Conservation (phyloP, 1,284 basidiomycete species). For the Trametes hirsuta region DNA sequence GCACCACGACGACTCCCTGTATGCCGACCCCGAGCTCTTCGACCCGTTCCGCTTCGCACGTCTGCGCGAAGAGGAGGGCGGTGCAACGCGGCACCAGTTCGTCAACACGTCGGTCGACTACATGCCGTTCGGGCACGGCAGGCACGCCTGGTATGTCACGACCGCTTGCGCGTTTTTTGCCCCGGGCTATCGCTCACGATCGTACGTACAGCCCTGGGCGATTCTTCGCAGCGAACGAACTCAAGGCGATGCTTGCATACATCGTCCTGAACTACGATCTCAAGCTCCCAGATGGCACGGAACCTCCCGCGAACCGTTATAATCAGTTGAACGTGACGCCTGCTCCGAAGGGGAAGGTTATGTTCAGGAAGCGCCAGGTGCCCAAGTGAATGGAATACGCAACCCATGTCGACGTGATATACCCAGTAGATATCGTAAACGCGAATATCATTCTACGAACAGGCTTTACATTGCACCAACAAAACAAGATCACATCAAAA, state of each 20-base stretch:
- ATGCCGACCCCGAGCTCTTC: slow-evolving; percentile 42
- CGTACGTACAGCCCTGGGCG: slow-evolving; percentile 40
- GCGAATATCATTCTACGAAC: too few species aligned
- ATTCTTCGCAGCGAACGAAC: slow-evolving; percentile 49
- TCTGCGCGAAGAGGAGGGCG: slow-evolving; percentile 32
- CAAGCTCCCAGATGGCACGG: slow-evolving; percentile 39
- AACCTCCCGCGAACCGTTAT: slow-evolving; percentile 25
- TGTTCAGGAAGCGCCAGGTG: slow-evolving; percentile 14
- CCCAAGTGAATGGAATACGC: background rate
- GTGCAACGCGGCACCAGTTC: slow-evolving; percentile 32
- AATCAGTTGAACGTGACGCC: background rate
- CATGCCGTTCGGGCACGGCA: slow-evolving; percentile 38
- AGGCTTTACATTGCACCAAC: too few species aligned
- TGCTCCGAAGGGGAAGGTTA: background rate
- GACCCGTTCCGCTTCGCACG: slow-evolving; percentile 49
- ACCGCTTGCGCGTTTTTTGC: slow-evolving; percentile 17
- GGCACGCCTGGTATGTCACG: background rate
- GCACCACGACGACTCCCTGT: slow-evolving; percentile 44
- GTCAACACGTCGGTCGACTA: slow-evolving; percentile 42
- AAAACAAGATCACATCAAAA: too few species aligned
- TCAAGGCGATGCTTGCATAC: slow-evolving; percentile 50
- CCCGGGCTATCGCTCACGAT: slow-evolving; percentile 37
- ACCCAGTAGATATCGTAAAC: too few species aligned
- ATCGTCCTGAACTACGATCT: slow-evolving; percentile 50
- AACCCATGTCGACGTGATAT: too few species aligned